Base-by-base conservation (phyloP, 192 early-diverging fungal species). In the Pilobolus umbonatus region DNA sequence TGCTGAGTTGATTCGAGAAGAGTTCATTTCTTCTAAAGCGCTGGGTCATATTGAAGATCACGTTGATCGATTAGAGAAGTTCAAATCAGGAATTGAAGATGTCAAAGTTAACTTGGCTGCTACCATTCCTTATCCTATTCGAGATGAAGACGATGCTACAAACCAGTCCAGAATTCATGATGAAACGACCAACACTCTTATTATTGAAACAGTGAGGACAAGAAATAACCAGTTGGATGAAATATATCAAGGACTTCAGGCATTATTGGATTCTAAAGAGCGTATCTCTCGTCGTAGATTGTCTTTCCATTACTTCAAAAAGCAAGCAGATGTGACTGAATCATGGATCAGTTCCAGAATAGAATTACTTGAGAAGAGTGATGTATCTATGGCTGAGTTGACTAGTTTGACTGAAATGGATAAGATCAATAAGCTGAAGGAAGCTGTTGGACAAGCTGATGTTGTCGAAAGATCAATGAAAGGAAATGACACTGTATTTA, bases 271-370 rank as follows among this genome's bases (percentile, higher is more conserved):
- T 22, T 62, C 59, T 7, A 62, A 55, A 15, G 66, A 68, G 40
- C 52, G 60, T n/a, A 45, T 62, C 19, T 62, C 66, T 22, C 66
- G 66, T 34, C 66, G 66, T 43, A 32, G 36, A 17, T 52, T 61
- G 19, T 50, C 66, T 3, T 38, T 68, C 3, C 60, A 61, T 10
- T 61, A 59, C 0, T 68, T 57, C 10, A 55, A 51, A 14, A 43
- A 55, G 5, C 66, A 68, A 57, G 66, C 52, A 9, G 46, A 62
- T 2, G 53, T 30, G 7, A 29, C 39, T 43, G 54, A 62, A 28
- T 30, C 35, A 11, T 68, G 66, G 66, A 62, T 68, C 17, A 17
- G 42, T n/a, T 35, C 53, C 9, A 40, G 53, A 25, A 47, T 40
- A 8, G 45, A 57, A 9, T 12, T 55, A 5, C 35, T 65, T 25